Evolutionary conservation across 1,284 basidiomycete species (phyloP).

Genomic region (Fomitopsis betulina): DNA sequence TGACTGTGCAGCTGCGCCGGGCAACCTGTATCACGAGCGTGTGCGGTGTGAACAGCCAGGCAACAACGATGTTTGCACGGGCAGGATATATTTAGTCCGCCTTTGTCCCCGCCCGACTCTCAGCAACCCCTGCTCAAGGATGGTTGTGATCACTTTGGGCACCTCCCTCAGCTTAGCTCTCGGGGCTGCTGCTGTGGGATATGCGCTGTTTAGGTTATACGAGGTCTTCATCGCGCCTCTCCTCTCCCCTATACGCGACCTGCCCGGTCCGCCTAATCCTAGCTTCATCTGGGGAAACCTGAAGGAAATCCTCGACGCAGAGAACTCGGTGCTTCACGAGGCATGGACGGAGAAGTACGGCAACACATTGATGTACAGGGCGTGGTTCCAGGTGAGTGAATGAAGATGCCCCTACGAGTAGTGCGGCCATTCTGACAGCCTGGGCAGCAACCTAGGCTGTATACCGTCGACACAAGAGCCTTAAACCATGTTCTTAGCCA

Average conservation of each 20-base stretch:
- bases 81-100: not conserved
- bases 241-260: slow-evolving; percentile 38
- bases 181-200: not conserved
- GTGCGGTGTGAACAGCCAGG: not conserved
- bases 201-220: slow-evolving; percentile 9
- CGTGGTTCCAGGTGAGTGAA: slow-evolving; percentile 1
- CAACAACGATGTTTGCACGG: not conserved
- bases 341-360: slow-evolving; percentile 58
- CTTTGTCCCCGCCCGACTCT: not conserved
- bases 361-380: slow-evolving; percentile 7
- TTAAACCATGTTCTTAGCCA: slow-evolving; percentile 20
- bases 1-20: no score
- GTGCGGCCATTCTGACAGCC: not conserved
- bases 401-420: not conserved
- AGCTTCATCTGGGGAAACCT: slow-evolving; percentile 53
- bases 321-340: slow-evolving; percentile 40
- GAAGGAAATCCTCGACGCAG: slow-evolving; percentile 35
- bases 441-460: slow-evolving; percentile 34
- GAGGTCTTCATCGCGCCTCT: slow-evolving; percentile 13
- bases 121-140: not conserved
- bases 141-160: not conserved
- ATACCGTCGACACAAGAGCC: slow-evolving; percentile 36
- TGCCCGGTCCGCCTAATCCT: slow-evolving; percentile 47
- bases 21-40: not conserved
- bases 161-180: not conserved